Evolutionary conservation across 1,139 yeast species (phyloP), one percentile per base, ranked within the genome.

Genomic region (Yamadazyma sp.): DNA sequence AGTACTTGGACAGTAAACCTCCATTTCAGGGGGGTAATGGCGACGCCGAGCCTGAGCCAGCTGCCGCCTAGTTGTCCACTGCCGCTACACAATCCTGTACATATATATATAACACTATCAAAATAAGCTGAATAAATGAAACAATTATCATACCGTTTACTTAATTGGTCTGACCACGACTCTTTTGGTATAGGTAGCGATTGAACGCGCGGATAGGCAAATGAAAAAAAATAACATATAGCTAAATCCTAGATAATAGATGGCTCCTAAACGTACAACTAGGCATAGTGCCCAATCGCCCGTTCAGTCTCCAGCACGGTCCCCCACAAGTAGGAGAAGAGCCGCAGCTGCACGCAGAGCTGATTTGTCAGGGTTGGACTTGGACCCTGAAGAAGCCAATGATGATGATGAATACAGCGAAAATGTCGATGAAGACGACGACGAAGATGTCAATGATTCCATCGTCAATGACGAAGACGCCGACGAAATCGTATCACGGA

Each of bases 1-100:
- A 91, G 61, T 92, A 92, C 58, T 63, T 73, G 36, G 73, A 69
- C 40, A 70, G 70, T 8, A 65, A 66, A 42, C 73, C 73, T 14
- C 37, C 37, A 5, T 69, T 64, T 50, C 42, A 37, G 26, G 40
- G 34, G 17, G 22, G 17, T 10, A 24, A n/a, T 10, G 27, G 27
- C n/a, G 33, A 17, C n/a, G 11, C 17, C 15, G 35, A 40, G 25
- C 43, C 39, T 33, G 36, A 20, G 8, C 39, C 14, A 32, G 31
- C 29, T 6, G 22, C 22, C n/a, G n/a, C n/a, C n/a, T n/a, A n/a
- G n/a, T n/a, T n/a, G n/a, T n/a, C n/a, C n/a, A n/a, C n/a, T n/a
- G n/a, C n/a, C n/a, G n/a, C n/a, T n/a, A n/a, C n/a, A n/a, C n/a
- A n/a, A n/a, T n/a, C 42, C 17, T 39, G 42, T 39, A 39, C 33